Percentiles rank a stretch among this genome's conserved stretches.
Conservation (phyloP, 306 rosid genomes). For the Inga leiocalycina region DNA sequence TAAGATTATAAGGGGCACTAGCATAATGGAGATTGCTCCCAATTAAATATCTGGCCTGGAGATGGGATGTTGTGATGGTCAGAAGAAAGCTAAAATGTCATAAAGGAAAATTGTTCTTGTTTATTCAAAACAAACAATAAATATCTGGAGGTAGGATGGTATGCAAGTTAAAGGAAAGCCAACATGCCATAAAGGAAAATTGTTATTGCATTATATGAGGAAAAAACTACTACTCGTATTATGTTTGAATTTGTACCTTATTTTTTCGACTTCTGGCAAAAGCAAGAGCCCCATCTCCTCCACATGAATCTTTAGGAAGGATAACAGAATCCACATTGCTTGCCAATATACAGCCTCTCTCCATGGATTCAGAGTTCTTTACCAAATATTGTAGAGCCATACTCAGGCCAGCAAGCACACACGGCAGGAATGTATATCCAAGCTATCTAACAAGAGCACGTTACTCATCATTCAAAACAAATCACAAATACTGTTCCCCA, state of each 20-base stretch:
- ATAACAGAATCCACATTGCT: constrained; percentile 82
- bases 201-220: background rate
- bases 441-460: constrained; percentile 53
- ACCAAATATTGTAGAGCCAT: constrained; percentile 77
- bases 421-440: constrained; percentile 88
- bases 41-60: background rate
- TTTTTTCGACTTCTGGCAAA: constrained; percentile 60
- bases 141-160: background rate
- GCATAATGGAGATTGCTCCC: constrained; percentile 15
- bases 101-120: constrained; percentile 18
- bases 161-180: background rate
- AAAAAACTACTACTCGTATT: background rate
- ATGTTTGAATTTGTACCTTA: constrained; percentile 51
- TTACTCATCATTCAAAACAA: background rate
- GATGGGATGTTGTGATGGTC: background rate
- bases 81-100: constrained; percentile 10
- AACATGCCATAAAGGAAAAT: constrained; percentile 10
- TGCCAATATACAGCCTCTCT: constrained; percentile 64
- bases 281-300: constrained; percentile 82
- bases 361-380: constrained; percentile 44
- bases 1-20: constrained; percentile 17
- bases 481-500: constrained; percentile 4
- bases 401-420: constrained; percentile 92
- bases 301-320: constrained; percentile 81
- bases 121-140: constrained; percentile 6